Evolutionary conservation across 208 protist genomes (phyloP).

Genomic region (Crithidia mellificae): DNA sequence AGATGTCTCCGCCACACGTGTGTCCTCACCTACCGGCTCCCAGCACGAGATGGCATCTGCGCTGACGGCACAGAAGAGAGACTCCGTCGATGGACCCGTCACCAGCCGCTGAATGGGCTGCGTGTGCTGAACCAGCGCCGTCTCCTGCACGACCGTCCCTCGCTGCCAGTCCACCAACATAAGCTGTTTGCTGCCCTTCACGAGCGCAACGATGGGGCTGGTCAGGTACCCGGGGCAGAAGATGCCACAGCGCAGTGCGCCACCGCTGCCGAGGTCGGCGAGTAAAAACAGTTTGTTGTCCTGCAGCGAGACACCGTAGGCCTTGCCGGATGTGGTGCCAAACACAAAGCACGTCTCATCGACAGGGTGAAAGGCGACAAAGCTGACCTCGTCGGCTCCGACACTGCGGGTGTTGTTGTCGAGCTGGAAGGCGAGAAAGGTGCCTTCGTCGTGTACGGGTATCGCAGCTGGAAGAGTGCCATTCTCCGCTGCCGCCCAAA

Average conservation of each 20-base stretch:
- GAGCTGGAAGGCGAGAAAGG: conserved; percentile 21
- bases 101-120: conserved; percentile 29
- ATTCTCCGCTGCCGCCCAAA: conserved; percentile 16
- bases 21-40: conserved; percentile 14
- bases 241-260: conserved; percentile 30
- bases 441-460: conserved; percentile 8
- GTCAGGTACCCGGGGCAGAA: conserved; percentile 39
- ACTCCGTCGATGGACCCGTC: conserved; percentile 23
- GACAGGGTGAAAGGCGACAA: conserved; percentile 35
- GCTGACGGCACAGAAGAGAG: conserved; percentile 37
- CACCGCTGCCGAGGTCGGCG: conserved; percentile 17
- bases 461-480: not conserved
- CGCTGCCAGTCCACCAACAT: conserved; percentile 54
- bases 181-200: conserved; percentile 27
- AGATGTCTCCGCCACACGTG: not conserved
- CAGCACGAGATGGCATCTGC: conserved; percentile 51
- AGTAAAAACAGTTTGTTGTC: conserved; percentile 53
- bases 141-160: conserved; percentile 37
- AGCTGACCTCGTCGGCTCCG: conserved; percentile 13
- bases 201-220: conserved; percentile 34
- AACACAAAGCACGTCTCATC: conserved; percentile 38
- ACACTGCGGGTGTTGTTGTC: not conserved
- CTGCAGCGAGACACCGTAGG: conserved; percentile 49
- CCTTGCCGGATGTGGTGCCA: conserved; percentile 33
- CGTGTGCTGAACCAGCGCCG: conserved; percentile 19